A percentile compares a stretch with the other conserved stretches of the same genome.
These are phyloP conservation scores for Fusarium citri DNA, from an alignment of 2,329 filamentous ascomycete species.

Conservation along the genomic window DNA sequence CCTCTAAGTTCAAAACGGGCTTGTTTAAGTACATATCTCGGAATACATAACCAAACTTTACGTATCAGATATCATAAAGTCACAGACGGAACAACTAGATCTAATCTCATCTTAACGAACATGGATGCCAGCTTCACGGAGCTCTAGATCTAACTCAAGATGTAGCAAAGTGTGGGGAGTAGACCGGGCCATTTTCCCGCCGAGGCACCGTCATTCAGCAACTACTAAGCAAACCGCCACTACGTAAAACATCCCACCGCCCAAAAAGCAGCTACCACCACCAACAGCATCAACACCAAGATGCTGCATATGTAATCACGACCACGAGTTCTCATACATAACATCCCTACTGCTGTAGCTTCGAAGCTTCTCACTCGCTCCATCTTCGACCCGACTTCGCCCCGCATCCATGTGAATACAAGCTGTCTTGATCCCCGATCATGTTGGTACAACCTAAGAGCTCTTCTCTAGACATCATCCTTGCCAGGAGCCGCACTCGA, in stretches of 20 bases:
- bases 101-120: background rate
- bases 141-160: background rate
- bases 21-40: background rate
- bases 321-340: background rate
- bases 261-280: slow-evolving; percentile 25
- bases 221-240: slow-evolving; percentile 28
- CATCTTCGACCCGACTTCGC: slow-evolving; percentile 21
- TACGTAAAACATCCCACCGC: slow-evolving; percentile 39
- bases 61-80: background rate
- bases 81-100: background rate
- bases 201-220: slow-evolving; percentile 33
- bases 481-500: slow-evolving; percentile 52
- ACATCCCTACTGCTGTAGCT: slow-evolving; percentile 1
- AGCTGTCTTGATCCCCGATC: slow-evolving; percentile 49
- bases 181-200: slow-evolving; percentile 41
- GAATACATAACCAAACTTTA: background rate
- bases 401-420: slow-evolving; percentile 51
- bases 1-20: background rate
- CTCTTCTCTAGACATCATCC: slow-evolving; percentile 51
- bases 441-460: slow-evolving; percentile 56
- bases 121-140: background rate
- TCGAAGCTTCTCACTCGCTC: slow-evolving; percentile 1
- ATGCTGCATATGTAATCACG: slow-evolving; percentile 31
- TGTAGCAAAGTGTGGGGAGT: slow-evolving; percentile 26
- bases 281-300: slow-evolving; percentile 4